Percentiles rank a stretch among this genome's conserved stretches.
Conservation (phyloP, 148 eudicot species). For the Camellia lanceoleosa region DNA sequence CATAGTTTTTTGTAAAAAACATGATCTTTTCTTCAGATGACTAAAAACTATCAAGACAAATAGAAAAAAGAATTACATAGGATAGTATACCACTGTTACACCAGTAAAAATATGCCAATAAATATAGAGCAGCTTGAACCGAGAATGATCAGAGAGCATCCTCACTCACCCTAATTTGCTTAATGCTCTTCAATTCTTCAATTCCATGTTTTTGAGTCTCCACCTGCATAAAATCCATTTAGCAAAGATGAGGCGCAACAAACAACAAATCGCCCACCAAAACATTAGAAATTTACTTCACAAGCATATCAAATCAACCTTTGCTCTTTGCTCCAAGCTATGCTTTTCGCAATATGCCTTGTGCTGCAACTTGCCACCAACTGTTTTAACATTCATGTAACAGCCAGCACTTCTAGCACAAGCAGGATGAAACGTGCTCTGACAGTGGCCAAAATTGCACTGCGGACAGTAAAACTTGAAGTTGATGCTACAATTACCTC, state of each 20-base stretch:
- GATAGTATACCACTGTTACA: not conserved
- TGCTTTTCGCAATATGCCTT: constrained; percentile 93
- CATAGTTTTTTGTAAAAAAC: not conserved
- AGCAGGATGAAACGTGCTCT: constrained; percentile 74
- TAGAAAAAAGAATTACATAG: not conserved
- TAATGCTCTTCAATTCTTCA: constrained; percentile 78
- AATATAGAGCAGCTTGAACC: constrained; percentile 4
- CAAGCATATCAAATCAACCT: constrained; percentile 44
- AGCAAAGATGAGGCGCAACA: not conserved
- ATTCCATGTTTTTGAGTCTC: constrained; percentile 71
- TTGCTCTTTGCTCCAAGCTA: constrained; percentile 82
- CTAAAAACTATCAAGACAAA: not conserved
- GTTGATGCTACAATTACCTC: constrained; percentile 9
- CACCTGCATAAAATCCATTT: constrained; percentile 36
- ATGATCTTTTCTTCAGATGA: not conserved
- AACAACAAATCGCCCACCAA: not conserved
- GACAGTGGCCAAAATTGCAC: constrained; percentile 95
- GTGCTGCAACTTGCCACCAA: constrained; percentile 75
- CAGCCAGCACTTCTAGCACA: constrained; percentile 92
- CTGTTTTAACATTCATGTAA: constrained; percentile 60
- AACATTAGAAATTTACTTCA: not conserved
- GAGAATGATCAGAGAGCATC: not conserved
- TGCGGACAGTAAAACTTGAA: constrained; percentile 26
- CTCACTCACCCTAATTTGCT: constrained; percentile 83
- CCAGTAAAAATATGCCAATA: not conserved